phyloP scores from a whole-genome alignment of 805 yeast genomes.

The Zygoascus biomembranicola region DNA sequence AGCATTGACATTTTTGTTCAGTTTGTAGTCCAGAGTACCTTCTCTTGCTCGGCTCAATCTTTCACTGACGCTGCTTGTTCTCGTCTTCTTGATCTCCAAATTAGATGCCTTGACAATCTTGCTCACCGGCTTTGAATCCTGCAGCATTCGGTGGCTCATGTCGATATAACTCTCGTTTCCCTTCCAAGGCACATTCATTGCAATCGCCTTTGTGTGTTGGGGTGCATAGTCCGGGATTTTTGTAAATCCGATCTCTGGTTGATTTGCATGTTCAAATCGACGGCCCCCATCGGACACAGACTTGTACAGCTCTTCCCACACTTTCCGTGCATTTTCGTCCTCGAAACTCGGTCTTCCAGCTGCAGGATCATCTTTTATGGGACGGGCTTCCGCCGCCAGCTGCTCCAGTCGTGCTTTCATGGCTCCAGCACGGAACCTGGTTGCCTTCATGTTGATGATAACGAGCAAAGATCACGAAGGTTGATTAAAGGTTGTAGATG shows the following conservation, averaged over 20 bases:
- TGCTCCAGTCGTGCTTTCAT: slow-evolving; percentile 34
- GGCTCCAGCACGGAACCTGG: slow-evolving; percentile 2
- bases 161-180: slow-evolving; percentile 46
- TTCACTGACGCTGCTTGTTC: slow-evolving; percentile 10
- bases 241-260: slow-evolving; percentile 33
- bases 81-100: slow-evolving; percentile 18
- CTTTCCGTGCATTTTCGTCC: not conserved
- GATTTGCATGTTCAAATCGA: slow-evolving; percentile 33
- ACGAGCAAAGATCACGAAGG: too few relatives aligned
- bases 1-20: slow-evolving; percentile 33
- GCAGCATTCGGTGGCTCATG: slow-evolving; percentile 44
- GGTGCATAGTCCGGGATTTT: slow-evolving; percentile 39
- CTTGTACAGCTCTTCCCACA: not conserved
- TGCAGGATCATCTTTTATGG: slow-evolving; percentile 9
- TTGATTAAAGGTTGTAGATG: too few relatives aligned
- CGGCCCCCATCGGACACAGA: slow-evolving; percentile 12
- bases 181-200: slow-evolving; percentile 48
- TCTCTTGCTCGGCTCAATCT: slow-evolving; percentile 58
- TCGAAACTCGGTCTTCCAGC: not conserved
- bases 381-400: slow-evolving; percentile 36
- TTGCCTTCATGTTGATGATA: not conserved
- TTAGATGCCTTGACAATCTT: slow-evolving; percentile 28
- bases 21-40: slow-evolving; percentile 52
- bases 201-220: slow-evolving; percentile 39
- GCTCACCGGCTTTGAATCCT: slow-evolving; percentile 33